Conservation (phyloP, 345 rosid genomes). For the Citrus reticulata region DNA sequence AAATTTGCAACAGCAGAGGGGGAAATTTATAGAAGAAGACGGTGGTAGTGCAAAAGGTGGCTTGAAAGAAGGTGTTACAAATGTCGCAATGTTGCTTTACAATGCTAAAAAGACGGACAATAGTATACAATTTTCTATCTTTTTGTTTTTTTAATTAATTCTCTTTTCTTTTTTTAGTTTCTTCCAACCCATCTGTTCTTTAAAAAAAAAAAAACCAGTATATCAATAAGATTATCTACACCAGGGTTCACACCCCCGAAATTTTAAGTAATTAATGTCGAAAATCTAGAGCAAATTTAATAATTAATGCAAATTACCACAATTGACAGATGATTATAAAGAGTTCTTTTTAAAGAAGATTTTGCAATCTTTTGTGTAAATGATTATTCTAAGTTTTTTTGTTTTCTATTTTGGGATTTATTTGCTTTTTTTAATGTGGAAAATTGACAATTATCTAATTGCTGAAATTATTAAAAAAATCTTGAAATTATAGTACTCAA, state of each 20-base stretch:
- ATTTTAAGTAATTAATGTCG: constrained; percentile 8
- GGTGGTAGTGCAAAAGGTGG: not conserved
- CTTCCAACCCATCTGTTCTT: not conserved
- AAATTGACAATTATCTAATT: not conserved
- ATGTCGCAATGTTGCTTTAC: not conserved
- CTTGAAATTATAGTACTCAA: not conserved
- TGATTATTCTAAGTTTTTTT: not conserved
- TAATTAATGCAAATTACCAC: constrained; percentile 24
- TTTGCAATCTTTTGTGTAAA: constrained; percentile 13
- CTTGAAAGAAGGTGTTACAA: not conserved
- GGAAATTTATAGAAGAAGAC: not conserved
- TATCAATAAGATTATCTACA: not conserved
- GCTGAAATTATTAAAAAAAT: not conserved
- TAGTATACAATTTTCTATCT: not conserved
- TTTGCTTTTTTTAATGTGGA: not conserved
- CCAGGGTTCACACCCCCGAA: not conserved
- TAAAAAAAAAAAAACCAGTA: not conserved
- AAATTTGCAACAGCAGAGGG: not conserved
- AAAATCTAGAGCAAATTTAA: constrained; percentile 28
- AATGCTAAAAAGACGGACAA: not conserved
- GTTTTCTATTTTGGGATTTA: constrained; percentile 9
- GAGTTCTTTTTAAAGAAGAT: constrained; percentile 20
- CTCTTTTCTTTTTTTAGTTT: not conserved
- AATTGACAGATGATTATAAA: constrained; percentile 12
- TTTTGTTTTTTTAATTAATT: not conserved